Conservation (phyloP, 176 grass and related monocot species). For the Cenchrus purpureus region DNA sequence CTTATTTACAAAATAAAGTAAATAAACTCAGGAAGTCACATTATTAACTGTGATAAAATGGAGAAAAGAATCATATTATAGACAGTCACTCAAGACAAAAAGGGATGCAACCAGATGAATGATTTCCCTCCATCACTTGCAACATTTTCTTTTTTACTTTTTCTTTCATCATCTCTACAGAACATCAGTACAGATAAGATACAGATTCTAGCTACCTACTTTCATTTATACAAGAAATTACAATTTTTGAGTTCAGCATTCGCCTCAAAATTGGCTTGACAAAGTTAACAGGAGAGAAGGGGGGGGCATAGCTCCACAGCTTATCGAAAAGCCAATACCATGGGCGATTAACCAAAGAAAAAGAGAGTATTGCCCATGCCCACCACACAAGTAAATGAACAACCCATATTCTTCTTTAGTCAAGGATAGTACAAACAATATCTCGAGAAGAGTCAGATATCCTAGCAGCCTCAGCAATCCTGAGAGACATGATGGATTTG, state of each 20-base stretch:
- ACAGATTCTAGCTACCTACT: constrained; percentile 50
- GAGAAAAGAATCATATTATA: constrained; percentile 10
- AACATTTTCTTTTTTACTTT: constrained; percentile 6
- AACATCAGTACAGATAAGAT: constrained; percentile 31
- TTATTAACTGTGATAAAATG: constrained; percentile 8
- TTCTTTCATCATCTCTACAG: constrained; percentile 31
- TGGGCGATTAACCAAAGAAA: constrained; percentile 9
- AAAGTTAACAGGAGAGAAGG: constrained; percentile 16
- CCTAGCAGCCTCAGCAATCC: constrained; percentile 54
- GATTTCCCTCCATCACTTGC: constrained; percentile 3
- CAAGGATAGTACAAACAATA: constrained; percentile 46
- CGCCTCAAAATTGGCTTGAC: constrained; percentile 44
- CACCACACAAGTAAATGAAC: constrained; percentile 25
- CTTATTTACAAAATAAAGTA: constrained; percentile 34
- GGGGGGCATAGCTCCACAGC: constrained; percentile 20
- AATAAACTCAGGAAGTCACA: background rate
- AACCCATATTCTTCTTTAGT: constrained; percentile 30
- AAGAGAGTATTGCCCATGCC: constrained; percentile 3
- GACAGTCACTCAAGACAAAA: background rate
- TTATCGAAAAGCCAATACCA: constrained; percentile 38
- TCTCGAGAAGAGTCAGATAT: constrained; percentile 47
- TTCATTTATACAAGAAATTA: constrained; percentile 55
- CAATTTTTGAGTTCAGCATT: constrained; percentile 49
- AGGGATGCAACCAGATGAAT: constrained; percentile 2
- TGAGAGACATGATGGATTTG: constrained; percentile 61